Percentiles rank a stretch among this genome's conserved stretches.
phyloP scores from a whole-genome alignment of 371 early-diverging fungal species.

The Ecytonucleospora hepatopenaei region DNA sequence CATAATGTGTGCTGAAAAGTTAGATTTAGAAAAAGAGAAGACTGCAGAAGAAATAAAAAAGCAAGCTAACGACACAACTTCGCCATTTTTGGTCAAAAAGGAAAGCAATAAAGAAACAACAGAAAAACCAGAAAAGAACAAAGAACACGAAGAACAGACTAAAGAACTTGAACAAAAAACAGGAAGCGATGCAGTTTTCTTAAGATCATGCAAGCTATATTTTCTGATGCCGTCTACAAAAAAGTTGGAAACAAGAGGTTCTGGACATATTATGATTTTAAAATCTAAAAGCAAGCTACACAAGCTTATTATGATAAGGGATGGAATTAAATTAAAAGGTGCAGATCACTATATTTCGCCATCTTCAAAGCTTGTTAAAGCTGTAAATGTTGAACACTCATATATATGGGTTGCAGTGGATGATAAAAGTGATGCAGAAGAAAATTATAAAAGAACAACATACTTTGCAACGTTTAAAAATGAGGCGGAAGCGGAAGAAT shows the following conservation, averaged over 20 bases:
- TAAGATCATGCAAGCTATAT: constrained; percentile 34
- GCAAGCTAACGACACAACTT: not conserved
- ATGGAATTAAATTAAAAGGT: constrained; percentile 38
- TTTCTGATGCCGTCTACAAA: constrained; percentile 20
- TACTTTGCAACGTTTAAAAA: constrained; percentile 46
- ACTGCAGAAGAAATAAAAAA: not conserved
- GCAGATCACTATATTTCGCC: constrained; percentile 48
- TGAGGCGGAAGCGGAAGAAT: constrained; percentile 22
- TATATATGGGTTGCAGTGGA: constrained; percentile 44
- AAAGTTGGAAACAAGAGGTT: constrained; percentile 38
- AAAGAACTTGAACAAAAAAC: constrained; percentile 68
- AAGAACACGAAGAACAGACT: constrained; percentile 19
- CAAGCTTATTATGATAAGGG: constrained; percentile 43
- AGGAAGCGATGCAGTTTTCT: constrained; percentile 29
- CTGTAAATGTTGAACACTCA: constrained; percentile 16
- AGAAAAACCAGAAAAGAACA: constrained; percentile 22
- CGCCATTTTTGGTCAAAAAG: constrained; percentile 10
- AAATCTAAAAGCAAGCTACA: constrained; percentile 7
- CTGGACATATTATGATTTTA: constrained; percentile 35
- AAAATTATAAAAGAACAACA: constrained; percentile 11
- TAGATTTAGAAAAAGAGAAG: not conserved
- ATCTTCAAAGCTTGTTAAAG: constrained; percentile 1
- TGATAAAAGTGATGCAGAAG: constrained; percentile 40
- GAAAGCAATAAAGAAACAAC: constrained; percentile 12
- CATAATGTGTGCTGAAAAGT: not conserved